These are phyloP conservation scores for Hapsidospora chrysogenum DNA, from an alignment of 495 filamentous ascomycete species.

Conservation along the genomic window DNA sequence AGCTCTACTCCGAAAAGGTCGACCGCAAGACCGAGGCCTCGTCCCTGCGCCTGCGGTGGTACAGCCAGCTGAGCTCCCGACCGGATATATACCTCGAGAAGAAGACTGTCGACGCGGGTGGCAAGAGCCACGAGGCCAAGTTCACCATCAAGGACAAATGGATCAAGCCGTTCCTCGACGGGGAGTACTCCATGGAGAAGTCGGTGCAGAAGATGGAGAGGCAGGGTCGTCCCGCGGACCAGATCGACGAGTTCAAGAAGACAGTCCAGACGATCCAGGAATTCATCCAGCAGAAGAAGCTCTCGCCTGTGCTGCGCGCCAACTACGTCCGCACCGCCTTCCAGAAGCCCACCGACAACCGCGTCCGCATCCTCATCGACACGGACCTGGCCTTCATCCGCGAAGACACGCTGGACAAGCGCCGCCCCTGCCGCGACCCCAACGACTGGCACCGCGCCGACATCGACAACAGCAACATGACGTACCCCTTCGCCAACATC, in stretches of 20 bases:
- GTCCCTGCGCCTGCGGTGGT: conserved; percentile 82
- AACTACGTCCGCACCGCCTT: conserved; percentile 93
- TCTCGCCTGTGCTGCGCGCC: conserved; percentile 76
- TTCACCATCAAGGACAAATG: conserved; percentile 89
- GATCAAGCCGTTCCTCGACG: conserved; percentile 71
- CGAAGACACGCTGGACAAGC: conserved; percentile 70
- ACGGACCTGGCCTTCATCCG: conserved; percentile 84
- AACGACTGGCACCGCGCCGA: conserved; percentile 81
- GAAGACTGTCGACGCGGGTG: conserved; percentile 64
- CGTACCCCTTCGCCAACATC: conserved; percentile 70
- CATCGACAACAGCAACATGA: conserved; percentile 67
- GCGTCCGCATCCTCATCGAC: conserved; percentile 82
- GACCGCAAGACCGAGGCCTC: conserved; percentile 58
- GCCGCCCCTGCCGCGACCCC: conserved; percentile 76
- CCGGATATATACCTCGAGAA: conserved; percentile 76
- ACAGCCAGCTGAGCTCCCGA: conserved; percentile 60
- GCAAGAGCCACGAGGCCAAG: conserved; percentile 56
- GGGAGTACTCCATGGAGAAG: conserved; percentile 86
- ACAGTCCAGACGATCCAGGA: conserved; percentile 64
- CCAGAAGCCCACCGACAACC: conserved; percentile 85
- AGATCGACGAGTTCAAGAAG: conserved; percentile 49
- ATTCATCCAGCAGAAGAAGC: conserved; percentile 58
- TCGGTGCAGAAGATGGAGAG: conserved; percentile 67
- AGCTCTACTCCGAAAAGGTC: conserved; percentile 74
- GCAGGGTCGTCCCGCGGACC: conserved; percentile 37